Conservation (phyloP, 148 eudicot genomes). For the Vaccinium macrocarpon region DNA sequence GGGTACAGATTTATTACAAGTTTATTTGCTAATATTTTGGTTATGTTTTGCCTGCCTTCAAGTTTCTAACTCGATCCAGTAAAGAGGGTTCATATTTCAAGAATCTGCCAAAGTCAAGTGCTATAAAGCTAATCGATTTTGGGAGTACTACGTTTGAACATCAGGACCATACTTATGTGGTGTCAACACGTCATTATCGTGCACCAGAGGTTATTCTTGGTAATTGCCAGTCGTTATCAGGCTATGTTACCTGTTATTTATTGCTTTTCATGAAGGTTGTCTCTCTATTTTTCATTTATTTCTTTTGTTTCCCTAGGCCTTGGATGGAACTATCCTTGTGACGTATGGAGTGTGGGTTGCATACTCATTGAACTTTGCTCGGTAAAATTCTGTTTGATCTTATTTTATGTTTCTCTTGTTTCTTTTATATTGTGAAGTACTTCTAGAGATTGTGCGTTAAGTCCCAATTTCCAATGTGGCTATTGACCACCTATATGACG, state of each 20-base stretch:
- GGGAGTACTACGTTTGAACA: slow-evolving; percentile 59
- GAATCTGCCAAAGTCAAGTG: slow-evolving; percentile 58
- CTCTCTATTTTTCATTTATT: background rate
- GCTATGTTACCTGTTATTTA: background rate
- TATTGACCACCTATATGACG: background rate
- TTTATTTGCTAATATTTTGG: slow-evolving; percentile 21
- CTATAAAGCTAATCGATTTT: slow-evolving; percentile 59
- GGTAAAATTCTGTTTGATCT: slow-evolving; percentile 17
- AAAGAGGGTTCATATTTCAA: slow-evolving; percentile 63
- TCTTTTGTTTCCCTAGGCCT: slow-evolving; percentile 34
- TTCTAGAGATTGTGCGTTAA: background rate
- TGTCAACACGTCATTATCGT: slow-evolving; percentile 60
- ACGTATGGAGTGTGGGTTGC: slow-evolving; percentile 62
- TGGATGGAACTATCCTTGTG: slow-evolving; percentile 68
- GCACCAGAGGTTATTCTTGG: slow-evolving; percentile 66
- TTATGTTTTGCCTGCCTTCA: slow-evolving; percentile 19
- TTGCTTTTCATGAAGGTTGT: slow-evolving; percentile 4
- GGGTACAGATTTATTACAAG: background rate
- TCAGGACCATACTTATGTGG: slow-evolving; percentile 55
- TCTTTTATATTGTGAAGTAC: background rate
- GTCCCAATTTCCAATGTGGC: slow-evolving; percentile 2
- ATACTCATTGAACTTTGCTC: slow-evolving; percentile 59
- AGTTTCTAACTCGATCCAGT: slow-evolving; percentile 44
- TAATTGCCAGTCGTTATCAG: slow-evolving; percentile 23
- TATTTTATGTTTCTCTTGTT: background rate